Evolutionary conservation across 2,329 filamentous ascomycete species (phyloP), one percentile per base, ranked within the genome.

Genomic region (Meredithiella fracta): DNA sequence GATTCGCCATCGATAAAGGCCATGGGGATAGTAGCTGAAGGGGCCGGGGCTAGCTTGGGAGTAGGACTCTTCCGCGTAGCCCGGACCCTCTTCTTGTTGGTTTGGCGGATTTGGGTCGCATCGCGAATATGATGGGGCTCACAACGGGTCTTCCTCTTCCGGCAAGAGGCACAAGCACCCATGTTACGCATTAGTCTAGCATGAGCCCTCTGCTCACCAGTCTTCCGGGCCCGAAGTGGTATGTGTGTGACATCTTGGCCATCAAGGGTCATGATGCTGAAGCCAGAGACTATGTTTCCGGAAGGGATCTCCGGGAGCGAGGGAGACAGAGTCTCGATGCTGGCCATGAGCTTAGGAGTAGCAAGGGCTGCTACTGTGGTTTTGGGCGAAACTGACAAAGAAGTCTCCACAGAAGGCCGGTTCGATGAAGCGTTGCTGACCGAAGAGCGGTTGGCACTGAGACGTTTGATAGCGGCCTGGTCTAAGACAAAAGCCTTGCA

Each of bases 171-270:
- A 64, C 80, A 83, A n/a, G 80, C 80, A 68, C 82, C 82, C 65
- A 82, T 78, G 63, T 80, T 79, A 59, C 80, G 72, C 77, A 83
- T 83, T 50, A 82, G 67, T 61, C 82, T 79, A 4, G 80, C 80
- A 63, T 82, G 80, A 54, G 82, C 79, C 34, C 80, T 74, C 69
- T 83, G 79, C 69, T 82, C 79, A 71, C 80, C 80, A 54, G 80
- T 80, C 69, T 82, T 83, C 65, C 74, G 78, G 34, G 79, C 78
- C 40, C 79, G 73, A 15, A 77, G 79, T 14, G 77, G 77, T 56
- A 75, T 73, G 65, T 80, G 77, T 47, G 80, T 83, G 56, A 83
- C 75, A 63, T 83, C 80, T 44, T 69, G 67, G 51, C 80, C 80
- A 60, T 80, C 78, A 64, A 73, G 76, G 58, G 79, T 83, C 69